Base-by-base conservation (phyloP, 2,329 filamentous ascomycete genomes). In the Cytospora piceicola region DNA sequence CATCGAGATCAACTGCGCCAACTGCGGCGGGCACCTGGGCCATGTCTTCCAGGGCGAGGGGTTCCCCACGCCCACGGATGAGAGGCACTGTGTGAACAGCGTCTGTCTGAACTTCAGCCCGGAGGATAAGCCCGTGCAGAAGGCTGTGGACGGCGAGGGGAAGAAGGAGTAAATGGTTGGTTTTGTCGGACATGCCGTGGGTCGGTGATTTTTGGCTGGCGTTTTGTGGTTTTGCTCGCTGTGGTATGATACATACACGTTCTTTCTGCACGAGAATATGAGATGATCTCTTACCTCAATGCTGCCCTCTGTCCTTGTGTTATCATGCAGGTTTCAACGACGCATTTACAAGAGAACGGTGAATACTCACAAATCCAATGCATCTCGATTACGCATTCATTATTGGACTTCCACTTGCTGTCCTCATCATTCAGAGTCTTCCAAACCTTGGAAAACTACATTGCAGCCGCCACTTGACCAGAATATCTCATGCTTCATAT, bases 1-100 rank as follows among this genome's bases (percentile, higher is more conserved):
- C 70, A 97, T 88, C 17, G 95, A 99, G 82, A 99, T 99, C 73
- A 90, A 96, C 11, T 99, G 95, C 79, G 86, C 88, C 69, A 97
- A 96, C 77, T 99, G 95, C 75, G 96, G 95, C 29, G 95, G 95
- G 2, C 93, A 96, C 78, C 77, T 96, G 67, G 93, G 93, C 30
- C 93, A 96, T 81, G 92, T 96, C 20, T 96, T 96, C 77, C 94
- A 95, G 82, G 93, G 93, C 15, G 93, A 96, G 78, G 90, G 91
- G 24, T 94, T 89, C 74, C 74, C 83, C 11, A 96, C 91, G 27
- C 93, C 95, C 6, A 98, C 94, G 24, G 90, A 99, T 76, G 95
- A 99, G 86, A 85, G 95, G 68, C 95, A 99, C 81, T 99, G 95
- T 75, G 95, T 99, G 66, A 99, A 98, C 76, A 95, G 92, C 74